Percentiles rank a stretch among this genome's conserved stretches.
These are phyloP conservation scores for Zoysia matrella DNA, from an alignment of 202 grass and related monocot genomes.

Conservation along the genomic window DNA sequence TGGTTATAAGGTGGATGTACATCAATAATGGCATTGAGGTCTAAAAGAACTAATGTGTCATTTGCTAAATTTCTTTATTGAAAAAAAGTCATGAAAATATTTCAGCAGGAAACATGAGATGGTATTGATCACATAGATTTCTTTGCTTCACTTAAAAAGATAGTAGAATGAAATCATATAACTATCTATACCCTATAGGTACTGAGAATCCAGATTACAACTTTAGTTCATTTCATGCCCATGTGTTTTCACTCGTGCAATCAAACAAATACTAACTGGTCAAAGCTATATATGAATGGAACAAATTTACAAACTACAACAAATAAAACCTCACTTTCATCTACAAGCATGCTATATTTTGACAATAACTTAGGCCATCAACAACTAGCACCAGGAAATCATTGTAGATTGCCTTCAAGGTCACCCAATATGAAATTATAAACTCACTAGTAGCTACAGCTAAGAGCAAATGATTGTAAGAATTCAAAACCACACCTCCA, in stretches of 20 bases:
- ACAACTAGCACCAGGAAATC: constrained; percentile 30
- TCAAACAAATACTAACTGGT: constrained; percentile 23
- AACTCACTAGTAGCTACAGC: background rate
- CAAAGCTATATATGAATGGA: background rate
- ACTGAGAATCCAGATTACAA: too few species aligned
- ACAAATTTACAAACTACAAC: background rate
- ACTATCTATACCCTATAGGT: too few species aligned
- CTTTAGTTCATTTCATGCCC: too few species aligned
- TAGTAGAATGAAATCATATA: too few species aligned
- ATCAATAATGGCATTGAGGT: constrained; percentile 12
- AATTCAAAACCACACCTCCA: constrained; percentile 1
- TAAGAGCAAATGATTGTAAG: background rate
- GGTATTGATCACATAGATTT: too few species aligned
- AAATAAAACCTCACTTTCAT: constrained; percentile 9
- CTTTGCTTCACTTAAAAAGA: too few species aligned
- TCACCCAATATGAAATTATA: constrained; percentile 6
- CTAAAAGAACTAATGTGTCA: background rate
- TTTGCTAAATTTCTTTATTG: background rate
- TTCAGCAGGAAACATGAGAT: too few species aligned
- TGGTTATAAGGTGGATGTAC: constrained; percentile 2
- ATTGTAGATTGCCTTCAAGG: background rate
- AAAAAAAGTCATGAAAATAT: too few species aligned
- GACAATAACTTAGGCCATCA: constrained; percentile 13
- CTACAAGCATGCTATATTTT: background rate
- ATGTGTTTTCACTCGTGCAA: background rate